Base-by-base conservation (phyloP, 2,329 filamentous ascomycete genomes). In the Malbranchea zuffiana region DNA sequence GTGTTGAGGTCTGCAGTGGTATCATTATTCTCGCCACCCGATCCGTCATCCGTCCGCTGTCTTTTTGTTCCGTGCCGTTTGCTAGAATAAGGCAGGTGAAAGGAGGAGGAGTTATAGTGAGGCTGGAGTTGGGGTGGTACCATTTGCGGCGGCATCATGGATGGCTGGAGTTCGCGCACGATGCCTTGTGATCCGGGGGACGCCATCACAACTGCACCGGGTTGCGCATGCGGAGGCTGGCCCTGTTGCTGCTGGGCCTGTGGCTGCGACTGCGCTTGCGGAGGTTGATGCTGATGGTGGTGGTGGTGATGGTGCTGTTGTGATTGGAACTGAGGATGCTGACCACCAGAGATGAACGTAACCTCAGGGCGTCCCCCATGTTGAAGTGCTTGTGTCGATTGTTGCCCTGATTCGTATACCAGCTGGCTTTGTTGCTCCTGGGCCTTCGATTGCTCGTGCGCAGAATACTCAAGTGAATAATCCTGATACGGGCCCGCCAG, bases 401-500 rank as follows among this genome's bases (percentile, higher is more conserved):
- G 50, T 32, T 61, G 57, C 33, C 51, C 55, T 48, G 69, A 52
- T 53, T 76, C 73, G 64, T 80, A 82, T 50, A 71, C 63, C 58
- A 79, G 72, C 56, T 74, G 67, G 57, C 71, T 68, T 57, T 80
- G 74, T 58, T 68, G 69, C 60, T 78, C 75, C 58, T 74, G 69
- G 62, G 69, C 70, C 65, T 75, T 64, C 67, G 78, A 72, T 63
- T 70, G 69, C 56, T 71, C 73, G 66, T 80, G 78, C 59, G 75
- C 67, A 65, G 76, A 71, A 67, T 81, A 82, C 60, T 80, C 75
- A 71, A 82, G 76, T 73, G 79, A 74, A 70, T 80, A 80, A 68
- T 78, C 74, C 71, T 76, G 74, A 69, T 82, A 83, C 63, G 78
- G 75, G 71, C 74, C 71, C 71, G 75, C 76, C 74, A 81, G 74